phyloP scores from a whole-genome alignment of 2,329 filamentous ascomycete species.

The Thielaviopsis ethacetica region DNA sequence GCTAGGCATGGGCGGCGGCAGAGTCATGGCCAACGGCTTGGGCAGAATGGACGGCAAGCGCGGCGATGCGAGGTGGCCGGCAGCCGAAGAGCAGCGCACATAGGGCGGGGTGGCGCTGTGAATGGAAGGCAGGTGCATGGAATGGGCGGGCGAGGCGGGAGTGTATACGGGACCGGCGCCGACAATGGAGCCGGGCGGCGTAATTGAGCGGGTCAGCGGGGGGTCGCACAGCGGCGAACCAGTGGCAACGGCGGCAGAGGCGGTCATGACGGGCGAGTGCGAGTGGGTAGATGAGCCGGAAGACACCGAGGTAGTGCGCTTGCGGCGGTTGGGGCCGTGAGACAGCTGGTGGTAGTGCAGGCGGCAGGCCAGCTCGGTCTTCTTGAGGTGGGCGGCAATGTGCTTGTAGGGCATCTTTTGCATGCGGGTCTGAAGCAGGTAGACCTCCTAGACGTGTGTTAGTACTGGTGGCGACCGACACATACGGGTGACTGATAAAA shows the following conservation, averaged over 20 bases:
- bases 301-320: conserved; percentile 55
- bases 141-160: conserved; percentile 19
- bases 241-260: conserved; percentile 24
- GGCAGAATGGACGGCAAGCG: conserved; percentile 47
- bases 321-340: conserved; percentile 65
- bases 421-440: conserved; percentile 66
- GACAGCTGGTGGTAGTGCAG: conserved; percentile 78
- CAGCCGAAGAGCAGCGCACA: neutral
- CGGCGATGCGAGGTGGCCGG: conserved; percentile 25
- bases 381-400: conserved; percentile 70
- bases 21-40: conserved; percentile 41
- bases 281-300: conserved; percentile 40
- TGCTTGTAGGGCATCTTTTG: conserved; percentile 89
- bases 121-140: conserved; percentile 38
- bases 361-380: conserved; percentile 75
- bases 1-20: conserved; percentile 18
- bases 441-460: conserved; percentile 47
- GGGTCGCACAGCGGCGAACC: conserved; percentile 26
- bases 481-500: neutral
- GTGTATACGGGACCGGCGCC: conserved; percentile 30
- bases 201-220: conserved; percentile 28
- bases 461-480: neutral
- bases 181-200: conserved; percentile 29
- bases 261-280: conserved; percentile 31
- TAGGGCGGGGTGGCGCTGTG: conserved; percentile 14